Conservation (phyloP, 345 rosid species). For the Salix exigua region DNA sequence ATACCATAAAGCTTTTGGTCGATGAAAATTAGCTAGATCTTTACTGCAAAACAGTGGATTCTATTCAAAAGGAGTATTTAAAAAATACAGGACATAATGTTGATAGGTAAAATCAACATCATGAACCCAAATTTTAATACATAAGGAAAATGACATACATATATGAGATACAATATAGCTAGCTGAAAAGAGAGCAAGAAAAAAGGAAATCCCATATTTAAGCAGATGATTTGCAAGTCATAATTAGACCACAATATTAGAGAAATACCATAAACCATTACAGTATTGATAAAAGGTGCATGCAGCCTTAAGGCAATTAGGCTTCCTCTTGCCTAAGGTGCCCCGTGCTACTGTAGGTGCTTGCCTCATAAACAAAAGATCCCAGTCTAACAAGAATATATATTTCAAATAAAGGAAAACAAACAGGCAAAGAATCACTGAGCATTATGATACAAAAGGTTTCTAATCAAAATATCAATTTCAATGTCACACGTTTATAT, state of each 20-base stretch:
- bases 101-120: background rate
- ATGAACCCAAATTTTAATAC: background rate
- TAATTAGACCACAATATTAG: no score
- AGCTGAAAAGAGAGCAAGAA: background rate
- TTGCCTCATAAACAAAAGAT: background rate
- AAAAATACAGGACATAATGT: background rate
- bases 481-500: background rate
- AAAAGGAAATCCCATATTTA: background rate
- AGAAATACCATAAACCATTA: background rate
- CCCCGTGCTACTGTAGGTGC: background rate
- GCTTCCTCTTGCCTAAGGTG: background rate
- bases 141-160: conserved; percentile 4
- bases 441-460: background rate
- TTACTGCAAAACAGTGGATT: conserved; percentile 50
- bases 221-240: no score
- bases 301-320: background rate
- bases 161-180: background rate
- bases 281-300: background rate
- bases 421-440: background rate
- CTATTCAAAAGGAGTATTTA: conserved; percentile 1
- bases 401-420: background rate
- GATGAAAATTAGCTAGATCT: conserved; percentile 92
- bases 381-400: background rate
- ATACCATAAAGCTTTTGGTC: conserved; percentile 92
- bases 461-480: background rate